Base-by-base conservation (phyloP, 805 yeast species). In the Saturnispora besseyi region DNA sequence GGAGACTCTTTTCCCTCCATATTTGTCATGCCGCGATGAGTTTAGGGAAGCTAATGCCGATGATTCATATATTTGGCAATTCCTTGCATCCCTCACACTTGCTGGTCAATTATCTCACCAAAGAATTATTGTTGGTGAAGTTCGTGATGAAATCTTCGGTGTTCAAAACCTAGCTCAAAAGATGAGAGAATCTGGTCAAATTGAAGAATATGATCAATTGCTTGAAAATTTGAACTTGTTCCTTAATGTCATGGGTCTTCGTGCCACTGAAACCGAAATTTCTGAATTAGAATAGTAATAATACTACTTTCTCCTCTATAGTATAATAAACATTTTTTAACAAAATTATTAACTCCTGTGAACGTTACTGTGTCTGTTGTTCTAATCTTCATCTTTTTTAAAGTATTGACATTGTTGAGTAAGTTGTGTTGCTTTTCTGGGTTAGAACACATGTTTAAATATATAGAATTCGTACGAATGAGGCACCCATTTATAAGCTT, bases 231-330 rank as follows among this genome's bases (percentile, higher is more conserved):
- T 91, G 76, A 91, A 91, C 66, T 71, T 91, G 76, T 90, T 89
- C 71, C 77, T 91, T 68, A 93, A 91, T 59, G 97, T 90, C 44
- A 89, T 91, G 95, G 99, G 99, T 7, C 76, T 91, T 56, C 87
- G 86, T 52, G 96, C 97, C 5, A 86, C 87, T 57, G 93, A 87
- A 59, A 83, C 81, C 50, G 96, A 87, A 64, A 90, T 90, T 62
- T 78, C 83, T 40, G 96, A 89, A 69, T 73, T 90, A 4, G 50
- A 48, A 22, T 48, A 30, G 33, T 9, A 13, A 10, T 31, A 6
- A 26, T 3, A 21, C 18, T 21, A 22, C n/a, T 7, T n/a, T 22
- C 18, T 38, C 8, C 29, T n/a, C 24, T 26, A 24, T 29, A 26
- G 33, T 18, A 28, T 34, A 28, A 37, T 26, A 26, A 21, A 28